These are phyloP conservation scores for Monosporozyma servazzii DNA, from an alignment of 805 yeast genomes.

Conservation along the genomic window DNA sequence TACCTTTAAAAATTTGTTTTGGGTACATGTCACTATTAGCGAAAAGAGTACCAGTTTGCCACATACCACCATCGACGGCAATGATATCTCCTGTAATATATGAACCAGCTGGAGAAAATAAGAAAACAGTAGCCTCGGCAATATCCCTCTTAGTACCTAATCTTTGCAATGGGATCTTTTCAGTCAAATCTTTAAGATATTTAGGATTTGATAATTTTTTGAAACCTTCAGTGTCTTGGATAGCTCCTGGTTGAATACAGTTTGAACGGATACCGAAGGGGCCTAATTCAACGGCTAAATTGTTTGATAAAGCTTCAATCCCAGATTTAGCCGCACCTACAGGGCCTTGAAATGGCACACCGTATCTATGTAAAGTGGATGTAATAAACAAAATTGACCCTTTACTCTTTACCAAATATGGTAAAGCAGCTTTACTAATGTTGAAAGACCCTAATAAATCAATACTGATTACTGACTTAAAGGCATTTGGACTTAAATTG, in stretches of 20 bases:
- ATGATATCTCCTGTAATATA: constrained; percentile 70
- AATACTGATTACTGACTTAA: constrained; percentile 77
- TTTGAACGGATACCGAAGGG: constrained; percentile 80
- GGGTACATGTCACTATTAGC: constrained; percentile 36
- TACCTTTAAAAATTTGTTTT: constrained; percentile 28
- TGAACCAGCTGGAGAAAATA: constrained; percentile 74
- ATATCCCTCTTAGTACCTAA: constrained; percentile 67
- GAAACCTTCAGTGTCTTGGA: constrained; percentile 80
- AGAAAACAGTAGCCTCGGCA: constrained; percentile 76
- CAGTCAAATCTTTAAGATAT: constrained; percentile 32
- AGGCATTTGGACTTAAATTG: constrained; percentile 74
- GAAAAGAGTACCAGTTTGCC: constrained; percentile 60
- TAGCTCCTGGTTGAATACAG: constrained; percentile 87
- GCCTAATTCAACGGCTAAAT: constrained; percentile 84
- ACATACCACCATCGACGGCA: constrained; percentile 84
- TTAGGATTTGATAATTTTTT: constrained; percentile 45
- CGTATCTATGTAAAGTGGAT: constrained; percentile 84
- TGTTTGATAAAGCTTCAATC: constrained; percentile 75
- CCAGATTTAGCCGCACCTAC: constrained; percentile 97
- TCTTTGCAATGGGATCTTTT: constrained; percentile 49
- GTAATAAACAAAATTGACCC: constrained; percentile 74
- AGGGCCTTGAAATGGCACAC: constrained; percentile 81
- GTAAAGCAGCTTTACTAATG: constrained; percentile 74
- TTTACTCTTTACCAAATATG: constrained; percentile 51
- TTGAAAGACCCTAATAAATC: constrained; percentile 85